phyloP scores from a whole-genome alignment of 371 early-diverging fungal genomes.

The Mucor indicus region DNA sequence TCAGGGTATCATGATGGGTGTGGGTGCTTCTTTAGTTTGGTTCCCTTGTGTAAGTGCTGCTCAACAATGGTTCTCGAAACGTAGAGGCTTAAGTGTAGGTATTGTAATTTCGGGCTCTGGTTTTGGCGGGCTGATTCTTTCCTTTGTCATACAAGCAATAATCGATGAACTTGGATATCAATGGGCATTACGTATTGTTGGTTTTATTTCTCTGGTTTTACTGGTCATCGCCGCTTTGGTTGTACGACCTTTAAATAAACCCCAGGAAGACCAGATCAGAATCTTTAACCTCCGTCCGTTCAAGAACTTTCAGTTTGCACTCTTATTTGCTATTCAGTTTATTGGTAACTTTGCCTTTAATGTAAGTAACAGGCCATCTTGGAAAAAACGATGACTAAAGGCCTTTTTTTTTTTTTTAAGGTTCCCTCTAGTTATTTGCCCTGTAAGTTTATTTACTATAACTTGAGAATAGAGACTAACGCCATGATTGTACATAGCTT shows the following conservation, averaged over 20 bases:
- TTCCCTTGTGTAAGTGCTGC: conserved; percentile 26
- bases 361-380: conserved; percentile 21
- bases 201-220: conserved; percentile 51
- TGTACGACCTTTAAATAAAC: conserved; percentile 48
- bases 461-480: too few species aligned
- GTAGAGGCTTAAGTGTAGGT: conserved; percentile 69
- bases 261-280: conserved; percentile 5
- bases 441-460: conserved; percentile 4
- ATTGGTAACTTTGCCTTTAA: conserved; percentile 42
- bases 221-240: conserved; percentile 39
- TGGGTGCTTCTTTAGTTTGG: conserved; percentile 58
- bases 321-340: conserved; percentile 32
- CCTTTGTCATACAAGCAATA: conserved; percentile 51
- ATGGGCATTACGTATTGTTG: conserved; percentile 40
- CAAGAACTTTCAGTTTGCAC: conserved; percentile 25
- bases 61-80: conserved; percentile 67
- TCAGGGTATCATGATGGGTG: conserved; percentile 61
- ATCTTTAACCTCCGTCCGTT: conserved; percentile 29
- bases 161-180: conserved; percentile 19
- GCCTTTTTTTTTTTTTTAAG: not conserved
- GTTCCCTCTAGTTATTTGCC: conserved; percentile 18
- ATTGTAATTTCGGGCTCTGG: conserved; percentile 73
- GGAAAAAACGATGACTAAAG: too few species aligned
- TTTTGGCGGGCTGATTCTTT: conserved; percentile 67
- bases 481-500: conserved; percentile 17